Base-by-base conservation (phyloP, 2,329 filamentous ascomycete species). In the Xylariales sp. region DNA sequence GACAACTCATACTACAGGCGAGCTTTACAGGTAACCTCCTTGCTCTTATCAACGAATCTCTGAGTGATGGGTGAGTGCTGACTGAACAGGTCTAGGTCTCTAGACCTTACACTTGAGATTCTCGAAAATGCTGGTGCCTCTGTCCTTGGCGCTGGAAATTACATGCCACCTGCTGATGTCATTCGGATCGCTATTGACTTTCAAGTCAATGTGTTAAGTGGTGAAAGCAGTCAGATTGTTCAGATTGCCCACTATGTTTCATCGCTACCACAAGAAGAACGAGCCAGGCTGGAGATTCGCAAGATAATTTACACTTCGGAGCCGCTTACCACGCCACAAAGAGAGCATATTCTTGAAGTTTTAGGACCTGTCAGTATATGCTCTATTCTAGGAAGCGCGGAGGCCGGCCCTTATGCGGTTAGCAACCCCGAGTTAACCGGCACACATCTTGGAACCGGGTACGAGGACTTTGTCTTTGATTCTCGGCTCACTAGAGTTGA, bases 251-350 rank as follows among this genome's bases (percentile, higher is more conserved):
- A 62, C 11, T 41, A 61, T 33, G 56, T 69, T 4, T 56, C 61
- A 3, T 52, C 48, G 0, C 42, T 67, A 17, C 5, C 28, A 0
- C 27, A 52, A 0, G 23, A 8, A 15, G 37, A 35, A 20, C 45
- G 49, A 2, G 23, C 48, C 0, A 38, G 40, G 5, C 48, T 70
- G 25, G 52, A 44, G 1, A 28, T 70, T 0, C 38, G 54, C 11
- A 70, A 70, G 42, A 50, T 70, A 1, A 54, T 71, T 4, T 71
- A 70, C 39, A 69, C 67, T 0, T 70, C 67, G 0, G 67, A 72
- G 21, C 45, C 54, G 0, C 46, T 72, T 16, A 63, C 56, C 0
- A 5, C 31, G 0, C 35, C 53, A 0, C 65, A 70, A 24, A 52
- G 53, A 16, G 40, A 34, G 0, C 56, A 59, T 11, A 54, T 70